Evolutionary conservation across 164 flowering plant genomes (phyloP), one percentile per base, ranked within the genome.

Genomic region (Vitis labrusca): DNA sequence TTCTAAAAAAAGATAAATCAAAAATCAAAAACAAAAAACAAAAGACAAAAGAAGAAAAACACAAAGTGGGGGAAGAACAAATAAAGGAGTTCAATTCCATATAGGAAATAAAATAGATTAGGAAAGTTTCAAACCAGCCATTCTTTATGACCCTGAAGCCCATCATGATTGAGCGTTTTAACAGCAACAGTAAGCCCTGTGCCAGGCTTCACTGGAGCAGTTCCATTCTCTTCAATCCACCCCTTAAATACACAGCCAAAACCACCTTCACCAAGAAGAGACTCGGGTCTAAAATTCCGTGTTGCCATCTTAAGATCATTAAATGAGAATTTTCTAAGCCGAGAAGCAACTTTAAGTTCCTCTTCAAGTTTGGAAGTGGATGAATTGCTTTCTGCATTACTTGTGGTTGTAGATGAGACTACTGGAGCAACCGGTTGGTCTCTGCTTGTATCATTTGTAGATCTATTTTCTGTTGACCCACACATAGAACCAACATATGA

Each of bases 161-260:
- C 97, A 83, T 93, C 98, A 72, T 91, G 98, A 66, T 93, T 93
- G 57, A 93, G 90, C 58, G 98, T 93, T 82, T 93, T 93, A 62
- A 93, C 98, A 51, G 98, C 98, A 75, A 93, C 98, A 17, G 98
- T 91, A 72, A 91, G 94, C 58, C 98, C 98, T 16, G 96, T 93
- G 53, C 98, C 98, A 60, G 98, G 97, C 82, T 89, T 93, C 23
- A 90, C 94, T 2, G 98, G 91, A 66, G 90, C 98, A 23, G 98
- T 93, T 69, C 98, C 98, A 74, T 91, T 93, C 82, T 93, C 97
- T 85, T 93, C 98, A 61, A 93, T 89, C 98, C 98, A 93, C 23
- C 98, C 98, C 78, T 93, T 93, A 78, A 93, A 93, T 1, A 93
- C 98, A 81, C 98, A 93, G 68, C 98, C 98, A 79, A 93, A 93